phyloP scores from a whole-genome alignment of 2,329 filamentous ascomycete species.

The Claviceps lovelessii region DNA sequence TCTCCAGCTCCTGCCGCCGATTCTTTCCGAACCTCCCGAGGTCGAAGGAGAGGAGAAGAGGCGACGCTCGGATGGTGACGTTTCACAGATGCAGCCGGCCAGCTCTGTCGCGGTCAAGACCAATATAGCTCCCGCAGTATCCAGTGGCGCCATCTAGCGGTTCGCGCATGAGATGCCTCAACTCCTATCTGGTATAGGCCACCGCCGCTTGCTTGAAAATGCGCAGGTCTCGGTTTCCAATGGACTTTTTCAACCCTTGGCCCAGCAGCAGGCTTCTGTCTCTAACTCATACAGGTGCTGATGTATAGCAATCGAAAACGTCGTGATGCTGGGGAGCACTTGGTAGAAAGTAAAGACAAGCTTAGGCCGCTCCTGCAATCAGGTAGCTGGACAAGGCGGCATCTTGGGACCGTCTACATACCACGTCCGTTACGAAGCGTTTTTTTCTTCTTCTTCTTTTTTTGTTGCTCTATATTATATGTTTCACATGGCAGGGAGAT shows the following conservation, averaged over 20 bases:
- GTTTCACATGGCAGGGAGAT: neutral
- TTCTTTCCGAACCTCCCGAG: neutral
- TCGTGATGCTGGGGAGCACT: neutral
- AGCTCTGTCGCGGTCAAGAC: neutral
- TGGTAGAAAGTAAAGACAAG: too few species aligned
- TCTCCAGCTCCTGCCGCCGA: neutral
- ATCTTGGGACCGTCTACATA: neutral
- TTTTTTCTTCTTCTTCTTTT: neutral
- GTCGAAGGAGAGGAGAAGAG: constrained; percentile 2
- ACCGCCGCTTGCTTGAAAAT: neutral
- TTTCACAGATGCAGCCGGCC: neutral
- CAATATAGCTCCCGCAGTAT: neutral
- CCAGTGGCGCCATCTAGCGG: constrained; percentile 5
- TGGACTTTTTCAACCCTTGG: neutral
- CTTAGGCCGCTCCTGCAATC: neutral
- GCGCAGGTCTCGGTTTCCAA: neutral
- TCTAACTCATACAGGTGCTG: neutral
- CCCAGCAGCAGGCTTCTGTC: neutral
- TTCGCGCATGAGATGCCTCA: constrained; percentile 1
- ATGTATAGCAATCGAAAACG: neutral
- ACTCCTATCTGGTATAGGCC: neutral
- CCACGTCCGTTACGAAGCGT: neutral
- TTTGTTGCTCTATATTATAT: too few species aligned
- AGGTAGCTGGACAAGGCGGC: neutral
- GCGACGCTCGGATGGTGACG: neutral